Base-by-base conservation (phyloP, 2,329 filamentous ascomycete genomes). In the Clonostachys rosea region DNA sequence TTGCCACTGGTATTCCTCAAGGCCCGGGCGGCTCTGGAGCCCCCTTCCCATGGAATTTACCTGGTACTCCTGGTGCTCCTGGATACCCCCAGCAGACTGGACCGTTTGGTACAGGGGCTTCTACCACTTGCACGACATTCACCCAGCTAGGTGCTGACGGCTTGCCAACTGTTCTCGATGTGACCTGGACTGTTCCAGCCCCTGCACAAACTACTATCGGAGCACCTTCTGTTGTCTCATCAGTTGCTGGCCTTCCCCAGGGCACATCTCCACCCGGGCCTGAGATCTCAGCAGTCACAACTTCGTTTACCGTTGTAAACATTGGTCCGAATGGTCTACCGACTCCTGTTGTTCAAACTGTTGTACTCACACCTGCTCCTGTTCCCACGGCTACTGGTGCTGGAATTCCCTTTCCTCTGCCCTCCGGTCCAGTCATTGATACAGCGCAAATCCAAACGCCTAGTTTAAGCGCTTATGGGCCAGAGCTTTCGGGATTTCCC, bases 241-340 rank as follows among this genome's bases (percentile, higher is more conserved):
- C 52, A 40, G 34, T 39, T 36, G 49, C 52, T 16, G 43, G 50
- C 40, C 43, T 58, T 10, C 58, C 55, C 2, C 51, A 54, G 46
- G 53, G 56, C 6, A 30, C 24, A 46, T 49, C 34, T 46, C 56
- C 14, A 39, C 4, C 36, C 6, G 36, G 1, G 4, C 6, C 36
- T n/a, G 14, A n/a, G 11, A 8, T n/a, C 9, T 30, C 34, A 35
- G 52, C 47, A 6, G 48, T 58, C 46, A 62, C 62, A n/a, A 56
- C 56, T 3, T 51, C 59, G 47, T 59, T 63, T 40, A 67, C 65
- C 4, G 54, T 59, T 16, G 48, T 62, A 5, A 48, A 64, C 34
- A 47, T 66, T 13, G 64, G 65, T 11, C 52, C 59, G 6, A 56
- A 67, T 51, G 64, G 64, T 13, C 47, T 57, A 13, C 50, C 53